Conservation (phyloP, 441 rosid genomes). For the Populus hybrid region DNA sequence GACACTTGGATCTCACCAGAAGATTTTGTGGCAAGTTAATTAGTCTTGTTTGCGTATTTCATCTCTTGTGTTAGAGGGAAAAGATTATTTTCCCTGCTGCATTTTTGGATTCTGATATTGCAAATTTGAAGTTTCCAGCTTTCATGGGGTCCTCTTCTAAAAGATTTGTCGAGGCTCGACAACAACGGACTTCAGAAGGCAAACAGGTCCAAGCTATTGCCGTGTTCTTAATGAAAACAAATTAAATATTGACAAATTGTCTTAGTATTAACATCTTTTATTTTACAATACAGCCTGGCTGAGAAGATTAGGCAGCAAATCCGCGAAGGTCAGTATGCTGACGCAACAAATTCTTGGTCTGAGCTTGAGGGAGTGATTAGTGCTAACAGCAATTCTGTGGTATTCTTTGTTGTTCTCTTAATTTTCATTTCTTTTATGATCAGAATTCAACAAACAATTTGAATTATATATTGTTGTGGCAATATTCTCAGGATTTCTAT, state of each 20-base stretch:
- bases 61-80: neutral
- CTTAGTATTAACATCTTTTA: neutral
- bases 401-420: conserved; percentile 13
- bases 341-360: conserved; percentile 65
- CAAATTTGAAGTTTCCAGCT: conserved; percentile 34
- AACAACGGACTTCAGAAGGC: conserved; percentile 46
- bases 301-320: conserved; percentile 58
- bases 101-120: conserved; percentile 2
- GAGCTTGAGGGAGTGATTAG: conserved; percentile 44
- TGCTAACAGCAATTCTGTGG: conserved; percentile 55
- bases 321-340: conserved; percentile 36
- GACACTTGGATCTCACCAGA: conserved; percentile 93
- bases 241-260: too few relatives aligned
- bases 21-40: conserved; percentile 69
- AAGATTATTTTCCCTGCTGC: neutral
- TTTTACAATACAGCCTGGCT: conserved; percentile 42
- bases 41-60: neutral
- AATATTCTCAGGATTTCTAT: conserved; percentile 63
- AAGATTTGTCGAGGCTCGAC: conserved; percentile 65
- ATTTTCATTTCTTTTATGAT: neutral
- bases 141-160: conserved; percentile 90
- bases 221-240: neutral
- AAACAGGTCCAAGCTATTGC: conserved; percentile 42
- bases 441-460: too few relatives aligned
- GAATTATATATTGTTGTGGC: neutral